These are phyloP conservation scores for Candida pseudoviswanathii DNA, from an alignment of 1,139 yeast genomes.

Conservation along the genomic window DNA sequence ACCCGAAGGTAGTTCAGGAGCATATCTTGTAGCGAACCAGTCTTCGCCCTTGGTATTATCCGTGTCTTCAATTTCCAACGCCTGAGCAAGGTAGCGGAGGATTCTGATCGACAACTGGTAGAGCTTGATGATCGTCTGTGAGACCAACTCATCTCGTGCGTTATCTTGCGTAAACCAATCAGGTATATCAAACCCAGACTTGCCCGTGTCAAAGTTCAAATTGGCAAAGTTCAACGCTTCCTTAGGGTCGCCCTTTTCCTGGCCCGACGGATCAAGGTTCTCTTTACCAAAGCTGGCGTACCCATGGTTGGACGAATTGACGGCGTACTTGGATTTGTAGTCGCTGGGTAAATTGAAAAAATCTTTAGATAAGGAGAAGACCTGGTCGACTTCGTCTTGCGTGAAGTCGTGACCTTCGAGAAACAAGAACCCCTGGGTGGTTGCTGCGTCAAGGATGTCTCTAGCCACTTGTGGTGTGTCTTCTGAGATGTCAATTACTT, in stretches of 20 bases:
- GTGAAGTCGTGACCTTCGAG: constrained; percentile 73
- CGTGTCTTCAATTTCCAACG: constrained; percentile 55
- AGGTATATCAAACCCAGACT: constrained; percentile 38
- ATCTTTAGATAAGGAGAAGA: constrained; percentile 55
- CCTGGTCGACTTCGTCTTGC: constrained; percentile 54
- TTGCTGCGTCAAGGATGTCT: constrained; percentile 58
- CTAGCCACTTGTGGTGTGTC: constrained; percentile 48
- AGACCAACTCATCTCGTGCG: constrained; percentile 33
- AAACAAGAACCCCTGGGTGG: constrained; percentile 69
- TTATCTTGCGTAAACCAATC: constrained; percentile 40
- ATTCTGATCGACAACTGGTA: constrained; percentile 44
- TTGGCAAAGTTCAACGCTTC: constrained; percentile 54
- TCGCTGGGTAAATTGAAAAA: constrained; percentile 57
- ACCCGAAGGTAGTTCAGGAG: constrained; percentile 52
- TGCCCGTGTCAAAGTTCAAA: constrained; percentile 44
- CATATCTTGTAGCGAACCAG: constrained; percentile 66
- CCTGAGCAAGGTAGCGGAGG: constrained; percentile 56
- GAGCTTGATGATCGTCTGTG: constrained; percentile 40
- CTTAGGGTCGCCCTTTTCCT: constrained; percentile 60
- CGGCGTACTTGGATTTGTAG: constrained; percentile 49
- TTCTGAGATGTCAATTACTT: constrained; percentile 58
- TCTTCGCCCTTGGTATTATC: constrained; percentile 34
- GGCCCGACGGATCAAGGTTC: constrained; percentile 50
- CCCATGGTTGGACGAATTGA: constrained; percentile 60
- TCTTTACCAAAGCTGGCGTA: constrained; percentile 64